Conservation (phyloP, 2,329 filamentous ascomycete genomes). For the Diaporthe australafricana region DNA sequence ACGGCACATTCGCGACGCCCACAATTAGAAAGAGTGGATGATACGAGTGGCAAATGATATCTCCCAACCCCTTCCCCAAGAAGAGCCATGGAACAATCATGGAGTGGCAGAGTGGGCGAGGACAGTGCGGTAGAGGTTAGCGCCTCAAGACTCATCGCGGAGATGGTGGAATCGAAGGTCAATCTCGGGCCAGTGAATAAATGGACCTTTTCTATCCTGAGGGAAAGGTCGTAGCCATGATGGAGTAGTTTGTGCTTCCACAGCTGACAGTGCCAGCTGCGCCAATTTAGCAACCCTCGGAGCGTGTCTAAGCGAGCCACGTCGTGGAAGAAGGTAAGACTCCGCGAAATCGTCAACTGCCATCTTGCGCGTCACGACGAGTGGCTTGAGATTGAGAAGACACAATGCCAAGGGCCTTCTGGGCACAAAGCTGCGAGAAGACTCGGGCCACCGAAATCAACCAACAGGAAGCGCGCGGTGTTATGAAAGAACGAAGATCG, state of each 20-base stretch:
- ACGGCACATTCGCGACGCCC: conserved; percentile 27
- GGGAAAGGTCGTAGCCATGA: conserved; percentile 7
- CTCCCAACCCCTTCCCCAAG: conserved; percentile 9
- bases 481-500: conserved; percentile 12
- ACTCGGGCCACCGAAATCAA: conserved; percentile 11
- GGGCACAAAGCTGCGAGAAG: background rate
- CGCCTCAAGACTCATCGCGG: conserved; percentile 11
- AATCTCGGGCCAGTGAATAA: conserved; percentile 31
- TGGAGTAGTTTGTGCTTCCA: conserved; percentile 17
- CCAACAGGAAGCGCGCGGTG: conserved; percentile 5
- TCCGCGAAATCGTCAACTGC: conserved; percentile 20
- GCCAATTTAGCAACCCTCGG: conserved; percentile 13
- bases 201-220: background rate
- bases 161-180: conserved; percentile 16
- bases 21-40: conserved; percentile 33
- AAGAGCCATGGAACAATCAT: conserved; percentile 21
- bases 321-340: conserved; percentile 11
- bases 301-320: conserved; percentile 23
- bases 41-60: conserved; percentile 28
- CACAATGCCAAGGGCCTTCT: conserved; percentile 6
- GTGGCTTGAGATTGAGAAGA: conserved; percentile 14
- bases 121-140: conserved; percentile 12
- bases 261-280: conserved; percentile 9
- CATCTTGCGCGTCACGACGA: background rate
- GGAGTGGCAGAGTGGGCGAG: conserved; percentile 18